Conservation (phyloP, 2,329 filamentous ascomycete species). For the Claviceps sp. region DNA sequence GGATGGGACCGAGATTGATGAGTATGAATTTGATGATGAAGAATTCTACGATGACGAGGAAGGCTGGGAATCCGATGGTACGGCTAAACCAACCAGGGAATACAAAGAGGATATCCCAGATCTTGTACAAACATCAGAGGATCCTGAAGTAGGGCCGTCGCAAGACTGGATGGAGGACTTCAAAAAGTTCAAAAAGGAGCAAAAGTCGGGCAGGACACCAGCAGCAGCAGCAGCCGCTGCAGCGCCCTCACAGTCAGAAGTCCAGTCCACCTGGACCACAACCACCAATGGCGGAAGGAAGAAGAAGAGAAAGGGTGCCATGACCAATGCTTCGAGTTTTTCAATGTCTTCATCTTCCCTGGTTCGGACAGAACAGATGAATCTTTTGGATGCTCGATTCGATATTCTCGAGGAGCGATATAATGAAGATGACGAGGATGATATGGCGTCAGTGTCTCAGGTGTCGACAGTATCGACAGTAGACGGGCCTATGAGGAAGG, state of each 20-base stretch:
- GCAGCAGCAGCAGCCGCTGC: conserved; percentile 18
- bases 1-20: conserved; percentile 60
- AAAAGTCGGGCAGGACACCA: conserved; percentile 32
- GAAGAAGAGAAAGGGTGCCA: conserved; percentile 91
- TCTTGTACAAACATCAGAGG: conserved; percentile 32
- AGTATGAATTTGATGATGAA: conserved; percentile 63
- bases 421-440: conserved; percentile 35
- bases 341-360: conserved; percentile 87
- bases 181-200: conserved; percentile 83
- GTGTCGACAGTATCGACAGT: conserved; percentile 54
- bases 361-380: conserved; percentile 75
- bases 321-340: conserved; percentile 77
- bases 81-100: conserved; percentile 59
- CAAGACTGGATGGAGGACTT: conserved; percentile 88
- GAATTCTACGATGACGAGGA: conserved; percentile 52
- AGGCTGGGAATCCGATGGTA: conserved; percentile 92
- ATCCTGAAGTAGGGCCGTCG: conserved; percentile 48
- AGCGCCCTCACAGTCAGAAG: conserved; percentile 38
- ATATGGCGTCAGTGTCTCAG: conserved; percentile 43
- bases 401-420: conserved; percentile 80
- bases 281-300: conserved; percentile 66
- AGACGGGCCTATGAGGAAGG: conserved; percentile 52
- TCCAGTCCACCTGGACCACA: conserved; percentile 59
- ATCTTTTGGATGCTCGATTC: conserved; percentile 77
- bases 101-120: conserved; percentile 37